A percentile compares a stretch with the other conserved stretches of the same genome.
Evolutionary conservation across 208 protist species (phyloP).

Genomic region (Acanthamoeba culbertsoni): DNA sequence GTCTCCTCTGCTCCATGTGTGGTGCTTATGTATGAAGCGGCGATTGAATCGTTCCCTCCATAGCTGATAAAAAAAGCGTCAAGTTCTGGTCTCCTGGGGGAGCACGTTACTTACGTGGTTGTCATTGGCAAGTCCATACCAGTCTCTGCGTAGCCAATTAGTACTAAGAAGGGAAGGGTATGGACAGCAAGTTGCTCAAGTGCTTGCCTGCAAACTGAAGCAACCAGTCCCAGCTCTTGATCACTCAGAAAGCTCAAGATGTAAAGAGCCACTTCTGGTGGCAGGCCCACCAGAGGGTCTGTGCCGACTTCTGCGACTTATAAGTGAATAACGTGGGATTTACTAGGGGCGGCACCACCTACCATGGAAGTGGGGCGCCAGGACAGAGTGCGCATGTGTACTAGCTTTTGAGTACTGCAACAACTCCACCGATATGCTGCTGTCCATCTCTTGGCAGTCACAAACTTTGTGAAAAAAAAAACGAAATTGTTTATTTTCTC

Average conservation of each 20-base stretch:
- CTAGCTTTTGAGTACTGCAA: too few species aligned
- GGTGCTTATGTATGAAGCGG: not conserved
- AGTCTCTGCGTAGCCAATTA: not conserved
- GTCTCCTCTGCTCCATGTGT: not conserved
- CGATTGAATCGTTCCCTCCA: not conserved
- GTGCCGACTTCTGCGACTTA: too few species aligned
- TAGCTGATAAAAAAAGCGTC: too few species aligned
- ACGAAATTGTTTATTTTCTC: too few species aligned
- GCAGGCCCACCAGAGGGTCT: not conserved
- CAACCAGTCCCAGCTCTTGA: not conserved
- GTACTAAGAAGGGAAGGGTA: not conserved
- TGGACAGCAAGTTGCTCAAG: not conserved
- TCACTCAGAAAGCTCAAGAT: not conserved
- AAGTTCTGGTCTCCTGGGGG: too few species aligned
- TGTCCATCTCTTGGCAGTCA: too few species aligned
- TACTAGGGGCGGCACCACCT: too few species aligned
- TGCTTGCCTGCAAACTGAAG: not conserved
- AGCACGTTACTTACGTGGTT: not conserved
- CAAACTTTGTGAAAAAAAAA: too few species aligned
- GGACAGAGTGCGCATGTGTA: too few species aligned
- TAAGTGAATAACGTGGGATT: too few species aligned
- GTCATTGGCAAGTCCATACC: not conserved
- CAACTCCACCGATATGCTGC: too few species aligned
- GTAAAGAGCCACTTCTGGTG: not conserved
- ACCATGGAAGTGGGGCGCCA: too few species aligned